phyloP scores from a whole-genome alignment of 2,329 filamentous ascomycete species.

The Didymella arachidicola region DNA sequence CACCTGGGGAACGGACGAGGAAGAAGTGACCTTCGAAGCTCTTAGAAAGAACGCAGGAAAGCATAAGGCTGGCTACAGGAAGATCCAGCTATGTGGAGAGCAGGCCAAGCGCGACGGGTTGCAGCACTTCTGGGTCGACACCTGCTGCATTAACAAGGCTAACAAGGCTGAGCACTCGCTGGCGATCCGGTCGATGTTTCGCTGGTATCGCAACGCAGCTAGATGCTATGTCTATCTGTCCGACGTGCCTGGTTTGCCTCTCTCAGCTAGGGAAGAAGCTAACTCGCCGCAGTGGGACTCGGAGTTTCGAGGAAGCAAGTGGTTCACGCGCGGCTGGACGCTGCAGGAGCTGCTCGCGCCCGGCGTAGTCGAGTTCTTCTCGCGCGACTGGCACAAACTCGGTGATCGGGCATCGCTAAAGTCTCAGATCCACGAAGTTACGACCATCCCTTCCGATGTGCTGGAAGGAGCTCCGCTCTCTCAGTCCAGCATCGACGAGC shows the following conservation, averaged over 20 bases:
- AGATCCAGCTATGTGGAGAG: constrained; percentile 1
- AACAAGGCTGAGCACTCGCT: constrained; percentile 4
- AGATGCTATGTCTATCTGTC: constrained; percentile 12
- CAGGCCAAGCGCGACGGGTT: constrained; percentile 6
- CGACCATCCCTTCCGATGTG: not conserved
- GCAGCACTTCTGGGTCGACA: no score
- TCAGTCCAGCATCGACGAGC: not conserved
- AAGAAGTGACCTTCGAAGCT: constrained; percentile 13
- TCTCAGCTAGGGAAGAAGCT: not conserved
- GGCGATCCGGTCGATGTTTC: constrained; percentile 28
- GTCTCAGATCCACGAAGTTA: not conserved
- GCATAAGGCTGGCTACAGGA: constrained; percentile 1
- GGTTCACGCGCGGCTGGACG: not conserved
- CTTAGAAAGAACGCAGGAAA: not conserved
- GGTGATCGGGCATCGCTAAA: not conserved
- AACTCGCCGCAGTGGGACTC: constrained; percentile 9
- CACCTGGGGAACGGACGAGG: constrained; percentile 1
- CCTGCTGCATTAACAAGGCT: no score
- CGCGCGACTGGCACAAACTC: not conserved
- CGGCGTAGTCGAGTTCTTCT: not conserved
- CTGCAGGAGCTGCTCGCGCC: constrained; percentile 11
- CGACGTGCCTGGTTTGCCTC: constrained; percentile 13
- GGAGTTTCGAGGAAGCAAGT: constrained; percentile 11
- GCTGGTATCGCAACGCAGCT: constrained; percentile 6
- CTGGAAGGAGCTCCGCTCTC: not conserved